Conservation (phyloP, 1,139 yeast genomes). For the Hemisphaericaspora subhashii region DNA sequence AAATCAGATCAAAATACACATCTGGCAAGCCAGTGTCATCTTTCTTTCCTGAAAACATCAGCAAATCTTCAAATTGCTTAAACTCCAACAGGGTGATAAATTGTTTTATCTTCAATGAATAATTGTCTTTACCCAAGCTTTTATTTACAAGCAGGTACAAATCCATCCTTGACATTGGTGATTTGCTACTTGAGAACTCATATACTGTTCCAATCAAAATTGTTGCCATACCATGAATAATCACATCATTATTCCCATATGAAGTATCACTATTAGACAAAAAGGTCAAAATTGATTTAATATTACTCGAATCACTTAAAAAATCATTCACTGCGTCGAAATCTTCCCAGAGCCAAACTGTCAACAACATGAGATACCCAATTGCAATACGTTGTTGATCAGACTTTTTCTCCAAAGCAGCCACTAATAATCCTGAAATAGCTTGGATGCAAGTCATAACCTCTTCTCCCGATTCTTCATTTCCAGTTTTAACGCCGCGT, state of each 20-base stretch:
- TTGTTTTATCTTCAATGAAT: slow-evolving; percentile 69
- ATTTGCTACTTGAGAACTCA: slow-evolving; percentile 72
- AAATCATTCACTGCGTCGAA: slow-evolving; percentile 74
- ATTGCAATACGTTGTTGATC: slow-evolving; percentile 74
- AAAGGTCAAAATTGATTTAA: slow-evolving; percentile 68
- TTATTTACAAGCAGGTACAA: slow-evolving; percentile 62
- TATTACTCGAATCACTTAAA: slow-evolving; percentile 61
- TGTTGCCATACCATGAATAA: slow-evolving; percentile 76
- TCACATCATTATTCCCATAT: slow-evolving; percentile 45
- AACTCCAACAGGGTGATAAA: slow-evolving; percentile 62
- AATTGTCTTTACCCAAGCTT: slow-evolving; percentile 80
- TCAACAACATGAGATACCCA: slow-evolving; percentile 74
- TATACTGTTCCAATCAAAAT: slow-evolving; percentile 74
- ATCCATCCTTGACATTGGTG: slow-evolving; percentile 71
- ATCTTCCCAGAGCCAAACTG: slow-evolving; percentile 80
- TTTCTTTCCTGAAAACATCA: slow-evolving; percentile 26
- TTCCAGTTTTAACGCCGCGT: slow-evolving; percentile 62
- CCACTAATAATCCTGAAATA: slow-evolving; percentile 69
- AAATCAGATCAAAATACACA: slow-evolving; percentile 67
- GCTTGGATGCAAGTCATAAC: slow-evolving; percentile 76
- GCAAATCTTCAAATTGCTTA: slow-evolving; percentile 47
- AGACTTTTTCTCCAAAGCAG: slow-evolving; percentile 53
- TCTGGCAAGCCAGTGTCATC: slow-evolving; percentile 88
- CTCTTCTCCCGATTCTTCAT: slow-evolving; percentile 69
- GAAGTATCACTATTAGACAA: slow-evolving; percentile 57